These are phyloP conservation scores for Arctium minus DNA, from an alignment of 129 eudicot species.

Conservation along the genomic window DNA sequence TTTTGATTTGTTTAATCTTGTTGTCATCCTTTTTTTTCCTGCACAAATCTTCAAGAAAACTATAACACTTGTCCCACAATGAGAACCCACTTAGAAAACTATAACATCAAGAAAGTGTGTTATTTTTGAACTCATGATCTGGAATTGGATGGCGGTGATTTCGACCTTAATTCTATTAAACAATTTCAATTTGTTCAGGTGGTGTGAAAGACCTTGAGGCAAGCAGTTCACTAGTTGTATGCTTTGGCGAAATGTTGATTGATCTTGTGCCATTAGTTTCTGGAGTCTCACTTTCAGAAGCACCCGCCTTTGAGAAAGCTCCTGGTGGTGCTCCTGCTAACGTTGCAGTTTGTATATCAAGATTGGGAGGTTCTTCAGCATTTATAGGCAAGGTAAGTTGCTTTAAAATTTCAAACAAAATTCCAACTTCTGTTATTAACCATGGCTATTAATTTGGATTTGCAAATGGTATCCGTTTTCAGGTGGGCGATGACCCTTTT, in stretches of 20 bases:
- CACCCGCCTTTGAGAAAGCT: constrained; percentile 69
- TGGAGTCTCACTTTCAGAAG: constrained; percentile 77
- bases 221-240: constrained; percentile 45
- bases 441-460: background rate
- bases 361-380: constrained; percentile 80
- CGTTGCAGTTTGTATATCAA: constrained; percentile 74
- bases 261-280: constrained; percentile 72
- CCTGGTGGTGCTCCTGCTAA: constrained; percentile 96
- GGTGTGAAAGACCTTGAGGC: constrained; percentile 18
- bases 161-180: background rate
- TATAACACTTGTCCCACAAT: background rate
- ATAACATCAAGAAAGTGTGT: background rate
- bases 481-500: constrained; percentile 79
- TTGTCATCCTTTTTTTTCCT: background rate
- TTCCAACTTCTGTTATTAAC: background rate
- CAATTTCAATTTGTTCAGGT: constrained; percentile 10
- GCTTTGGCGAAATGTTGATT: constrained; percentile 80
- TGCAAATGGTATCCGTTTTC: background rate
- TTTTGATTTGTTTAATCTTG: background rate
- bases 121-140: background rate
- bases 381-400: constrained; percentile 70
- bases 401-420: background rate
- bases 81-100: background rate
- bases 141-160: background rate
- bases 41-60: background rate